These are phyloP conservation scores for Amanita pallidorosea DNA, from an alignment of 768 basidiomycete genomes.

Conservation along the genomic window DNA sequence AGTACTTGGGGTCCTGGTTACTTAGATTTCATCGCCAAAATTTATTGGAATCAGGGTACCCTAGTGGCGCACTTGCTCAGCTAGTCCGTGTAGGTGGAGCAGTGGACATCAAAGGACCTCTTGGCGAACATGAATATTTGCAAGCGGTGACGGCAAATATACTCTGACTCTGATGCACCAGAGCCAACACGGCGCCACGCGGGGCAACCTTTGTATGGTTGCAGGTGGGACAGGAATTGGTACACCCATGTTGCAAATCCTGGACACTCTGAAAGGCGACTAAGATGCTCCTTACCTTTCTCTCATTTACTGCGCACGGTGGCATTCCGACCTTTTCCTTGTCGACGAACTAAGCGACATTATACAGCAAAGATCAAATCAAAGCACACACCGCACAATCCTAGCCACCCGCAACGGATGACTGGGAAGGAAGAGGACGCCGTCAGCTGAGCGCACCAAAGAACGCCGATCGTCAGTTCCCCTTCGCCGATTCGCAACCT, in stretches of 20 bases:
- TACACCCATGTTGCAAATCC: conserved; percentile 48
- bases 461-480: not conserved
- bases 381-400: not conserved
- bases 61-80: no score
- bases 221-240: conserved; percentile 58
- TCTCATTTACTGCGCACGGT: conserved; percentile 29
- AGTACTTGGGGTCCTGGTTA: no score
- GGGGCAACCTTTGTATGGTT: conserved; percentile 37
- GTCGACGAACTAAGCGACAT: not conserved
- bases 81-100: no score
- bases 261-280: conserved; percentile 62
- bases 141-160: no score
- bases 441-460: no score
- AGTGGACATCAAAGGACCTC: no score
- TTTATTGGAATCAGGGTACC: no score
- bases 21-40: no score
- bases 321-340: not conserved
- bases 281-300: conserved; percentile 78
- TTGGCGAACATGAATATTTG: no score
- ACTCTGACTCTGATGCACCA: no score
- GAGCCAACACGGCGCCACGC: no score
- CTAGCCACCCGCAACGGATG: not conserved
- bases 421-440: not conserved
- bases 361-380: not conserved
- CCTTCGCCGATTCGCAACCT: not conserved